Evolutionary conservation across 345 rosid species (phyloP).

Genomic region (Salix exigua): DNA sequence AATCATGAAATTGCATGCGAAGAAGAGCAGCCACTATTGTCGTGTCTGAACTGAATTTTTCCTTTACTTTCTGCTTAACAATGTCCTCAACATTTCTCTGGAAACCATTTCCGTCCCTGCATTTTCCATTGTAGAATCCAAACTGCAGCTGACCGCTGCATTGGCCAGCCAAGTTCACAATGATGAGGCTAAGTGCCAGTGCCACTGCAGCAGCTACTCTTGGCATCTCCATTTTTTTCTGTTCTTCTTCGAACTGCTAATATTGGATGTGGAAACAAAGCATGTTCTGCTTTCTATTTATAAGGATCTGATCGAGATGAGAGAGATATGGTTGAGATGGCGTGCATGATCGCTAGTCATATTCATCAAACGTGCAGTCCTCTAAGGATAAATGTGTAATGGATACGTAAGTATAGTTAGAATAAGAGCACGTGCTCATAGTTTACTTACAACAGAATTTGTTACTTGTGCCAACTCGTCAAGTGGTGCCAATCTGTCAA

Average conservation of each 20-base stretch:
- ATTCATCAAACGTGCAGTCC: not conserved
- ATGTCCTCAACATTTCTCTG: constrained; percentile 23
- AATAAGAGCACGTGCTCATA: too few species aligned
- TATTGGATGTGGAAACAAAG: not conserved
- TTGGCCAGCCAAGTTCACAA: constrained; percentile 28
- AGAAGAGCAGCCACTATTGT: constrained; percentile 41
- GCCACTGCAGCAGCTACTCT: constrained; percentile 21
- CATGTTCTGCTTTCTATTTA: not conserved
- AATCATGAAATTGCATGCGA: constrained; percentile 51
- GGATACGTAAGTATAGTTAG: too few species aligned
- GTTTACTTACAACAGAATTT: too few species aligned
- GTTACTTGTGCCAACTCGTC: too few species aligned
- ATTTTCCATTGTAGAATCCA: constrained; percentile 33
- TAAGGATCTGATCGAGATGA: not conserved
- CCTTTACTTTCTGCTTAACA: constrained; percentile 21
- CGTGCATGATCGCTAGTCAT: constrained; percentile 1
- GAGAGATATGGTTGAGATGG: constrained; percentile 5
- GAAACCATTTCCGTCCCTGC: constrained; percentile 2
- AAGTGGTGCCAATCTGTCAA: too few species aligned
- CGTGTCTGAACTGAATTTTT: not conserved
- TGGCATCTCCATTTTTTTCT: constrained; percentile 10
- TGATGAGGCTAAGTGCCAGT: constrained; percentile 21
- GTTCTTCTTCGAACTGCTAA: not conserved
- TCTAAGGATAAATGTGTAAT: not conserved
- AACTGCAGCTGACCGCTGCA: constrained; percentile 31